Percentiles rank a stretch among this genome's conserved stretches.
Conservation (phyloP, 75 land plant species). For the Selaginella moellendorffii region DNA sequence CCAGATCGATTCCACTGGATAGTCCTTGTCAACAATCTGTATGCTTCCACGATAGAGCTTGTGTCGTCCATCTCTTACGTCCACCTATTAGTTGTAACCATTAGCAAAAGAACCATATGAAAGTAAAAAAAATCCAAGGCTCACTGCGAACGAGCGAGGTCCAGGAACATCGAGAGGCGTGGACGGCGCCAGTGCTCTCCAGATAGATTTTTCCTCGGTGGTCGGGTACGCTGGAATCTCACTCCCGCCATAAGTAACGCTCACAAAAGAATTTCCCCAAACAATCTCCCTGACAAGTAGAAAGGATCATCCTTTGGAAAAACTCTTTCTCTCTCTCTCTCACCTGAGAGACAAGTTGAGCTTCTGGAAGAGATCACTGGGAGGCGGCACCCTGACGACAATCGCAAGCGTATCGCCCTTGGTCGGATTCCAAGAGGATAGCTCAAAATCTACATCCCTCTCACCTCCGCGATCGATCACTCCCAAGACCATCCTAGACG, state of each 20-base stretch:
- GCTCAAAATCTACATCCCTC: conserved; percentile 10
- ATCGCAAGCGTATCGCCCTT: conserved; percentile 23
- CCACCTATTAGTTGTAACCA: conserved; percentile 27
- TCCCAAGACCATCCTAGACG: no score
- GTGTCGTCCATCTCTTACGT: conserved; percentile 18
- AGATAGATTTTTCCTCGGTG: not conserved
- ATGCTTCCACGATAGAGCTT: conserved; percentile 12
- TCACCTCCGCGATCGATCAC: no score
- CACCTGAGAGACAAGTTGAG: conserved; percentile 14
- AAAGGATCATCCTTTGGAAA: no score
- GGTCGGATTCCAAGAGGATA: conserved; percentile 19
- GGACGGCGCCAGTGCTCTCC: conserved; percentile 21
- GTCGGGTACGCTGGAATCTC: conserved; percentile 16
- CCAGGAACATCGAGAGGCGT: conserved; percentile 19
- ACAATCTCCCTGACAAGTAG: not conserved
- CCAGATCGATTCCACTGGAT: conserved; percentile 24
- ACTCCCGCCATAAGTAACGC: not conserved
- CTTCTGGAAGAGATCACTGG: conserved; percentile 8
- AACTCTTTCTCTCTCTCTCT: no score
- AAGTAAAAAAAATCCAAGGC: no score
- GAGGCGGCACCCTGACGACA: conserved; percentile 12
- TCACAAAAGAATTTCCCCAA: not conserved
- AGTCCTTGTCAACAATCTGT: conserved; percentile 18
- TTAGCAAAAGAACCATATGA: no score
- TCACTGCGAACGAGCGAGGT: conserved; percentile 9